Base-by-base conservation (phyloP, 257 asterid genomes). In the Solanum verrucosum region DNA sequence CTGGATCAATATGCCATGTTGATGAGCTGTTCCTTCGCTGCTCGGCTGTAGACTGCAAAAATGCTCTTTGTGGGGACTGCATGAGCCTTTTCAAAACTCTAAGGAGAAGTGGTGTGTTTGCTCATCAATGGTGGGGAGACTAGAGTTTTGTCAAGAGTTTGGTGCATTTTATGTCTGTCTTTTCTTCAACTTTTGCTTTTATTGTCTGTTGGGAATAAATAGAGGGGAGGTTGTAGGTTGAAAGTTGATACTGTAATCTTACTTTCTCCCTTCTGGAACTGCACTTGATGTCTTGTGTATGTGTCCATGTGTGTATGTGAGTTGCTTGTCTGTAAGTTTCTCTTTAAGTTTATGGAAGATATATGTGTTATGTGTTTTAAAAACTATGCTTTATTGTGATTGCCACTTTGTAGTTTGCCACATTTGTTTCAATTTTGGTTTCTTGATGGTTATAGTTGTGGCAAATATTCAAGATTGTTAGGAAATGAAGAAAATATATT, bases 1-100 rank as follows among this genome's bases (percentile, higher is more conserved):
- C 92, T 2, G 98, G 99, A 77, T 95, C 88, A 5, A 93, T 95
- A 84, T 95, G 98, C 90, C 90, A n/a, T 9, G 92, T 95, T 35
- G 95, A 95, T 81, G 98, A 94, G 85, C 94, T 94, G 87, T 95
- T 97, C 87, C 93, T 97, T 83, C 91, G 87, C 6, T 97, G 99
- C 85, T 87, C 95, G 1, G 96, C 87, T 31, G 89, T 25, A 3
- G 92, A 90, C 13, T 93, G 92, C 87, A 85, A 60, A 29, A 87
- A 88, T 31, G 84, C 67, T 11, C 10, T 37, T 9, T 92, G 93
- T 74, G 92, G 93, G 2, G 93, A 91, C 75, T 95, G 98, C 90
- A 63, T 52, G 91, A 91, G 87, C 21, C 90, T 95, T 72, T 60
- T 94, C 42, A 86, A 42, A 65, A 91, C 96, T 88, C 91, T 97